Conservation (phyloP, 2,329 filamentous ascomycete genomes). For the Chaetothyriales sp. region DNA sequence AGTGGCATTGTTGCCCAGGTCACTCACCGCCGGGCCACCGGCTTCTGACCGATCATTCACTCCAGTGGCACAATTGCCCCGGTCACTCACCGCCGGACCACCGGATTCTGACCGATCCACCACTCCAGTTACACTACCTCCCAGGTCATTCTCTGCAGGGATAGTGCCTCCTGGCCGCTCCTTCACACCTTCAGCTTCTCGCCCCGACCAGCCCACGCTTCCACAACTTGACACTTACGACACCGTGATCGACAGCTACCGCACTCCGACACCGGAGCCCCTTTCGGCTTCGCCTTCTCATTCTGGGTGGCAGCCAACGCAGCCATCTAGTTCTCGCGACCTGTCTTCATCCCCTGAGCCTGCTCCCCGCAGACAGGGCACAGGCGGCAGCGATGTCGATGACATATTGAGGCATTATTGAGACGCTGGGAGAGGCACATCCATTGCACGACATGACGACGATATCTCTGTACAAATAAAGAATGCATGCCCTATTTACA, state of each 20-base stretch:
- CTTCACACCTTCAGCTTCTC: constrained; percentile 5
- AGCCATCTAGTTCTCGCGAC: background rate
- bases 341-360: background rate
- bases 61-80: constrained; percentile 5
- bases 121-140: background rate
- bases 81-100: background rate
- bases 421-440: constrained; percentile 3
- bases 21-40: background rate
- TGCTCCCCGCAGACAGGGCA: background rate
- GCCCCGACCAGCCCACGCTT: background rate
- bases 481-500: background rate
- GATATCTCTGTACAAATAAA: background rate
- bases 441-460: background rate
- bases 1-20: background rate
- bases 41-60: constrained; percentile 4
- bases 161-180: constrained; percentile 3
- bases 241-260: background rate
- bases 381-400: constrained; percentile 8
- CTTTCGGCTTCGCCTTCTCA: background rate
- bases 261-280: background rate
- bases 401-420: constrained; percentile 18
- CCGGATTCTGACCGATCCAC: background rate
- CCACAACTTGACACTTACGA: background rate
- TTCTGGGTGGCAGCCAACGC: background rate
- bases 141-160: background rate